A percentile compares a stretch with the other conserved stretches of the same genome.
Conservation (phyloP, 345 rosid species). For the Salix purpurea region DNA sequence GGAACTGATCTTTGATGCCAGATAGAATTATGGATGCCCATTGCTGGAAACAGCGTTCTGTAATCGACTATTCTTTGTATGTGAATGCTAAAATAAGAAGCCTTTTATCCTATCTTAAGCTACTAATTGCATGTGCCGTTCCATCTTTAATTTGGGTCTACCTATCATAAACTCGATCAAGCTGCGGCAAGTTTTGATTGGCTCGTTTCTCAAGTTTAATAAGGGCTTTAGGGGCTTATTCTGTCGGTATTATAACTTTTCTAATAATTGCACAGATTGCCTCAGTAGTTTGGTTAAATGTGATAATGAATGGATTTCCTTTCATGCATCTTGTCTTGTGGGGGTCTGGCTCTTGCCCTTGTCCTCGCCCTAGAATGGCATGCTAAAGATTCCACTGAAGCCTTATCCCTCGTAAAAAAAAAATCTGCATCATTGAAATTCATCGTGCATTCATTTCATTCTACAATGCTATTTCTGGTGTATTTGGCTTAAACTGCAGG, state of each 20-base stretch:
- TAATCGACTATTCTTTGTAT: background rate
- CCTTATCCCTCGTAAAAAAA: background rate
- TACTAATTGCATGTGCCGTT: background rate
- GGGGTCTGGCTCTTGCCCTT: background rate
- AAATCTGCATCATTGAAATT: background rate
- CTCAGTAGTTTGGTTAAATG: background rate
- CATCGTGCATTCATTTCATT: background rate
- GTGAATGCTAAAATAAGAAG: background rate
- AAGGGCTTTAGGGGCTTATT: background rate
- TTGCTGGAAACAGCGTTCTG: background rate
- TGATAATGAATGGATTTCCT: background rate
- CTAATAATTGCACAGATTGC: background rate
- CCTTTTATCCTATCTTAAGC: background rate
- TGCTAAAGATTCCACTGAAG: background rate
- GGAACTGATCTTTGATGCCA: background rate
- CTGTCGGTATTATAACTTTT: background rate
- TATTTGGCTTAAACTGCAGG: background rate
- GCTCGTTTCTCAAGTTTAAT: background rate
- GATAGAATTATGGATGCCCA: background rate
- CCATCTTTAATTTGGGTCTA: background rate
- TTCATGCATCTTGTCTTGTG: background rate
- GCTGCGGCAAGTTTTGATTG: background rate
- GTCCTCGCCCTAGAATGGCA: background rate
- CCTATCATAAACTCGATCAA: background rate
- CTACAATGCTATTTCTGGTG: background rate